Percentiles rank a stretch among this genome's conserved stretches.
These are phyloP conservation scores for Zea luxurians DNA, from an alignment of 176 grass and related monocot species.

Conservation along the genomic window DNA sequence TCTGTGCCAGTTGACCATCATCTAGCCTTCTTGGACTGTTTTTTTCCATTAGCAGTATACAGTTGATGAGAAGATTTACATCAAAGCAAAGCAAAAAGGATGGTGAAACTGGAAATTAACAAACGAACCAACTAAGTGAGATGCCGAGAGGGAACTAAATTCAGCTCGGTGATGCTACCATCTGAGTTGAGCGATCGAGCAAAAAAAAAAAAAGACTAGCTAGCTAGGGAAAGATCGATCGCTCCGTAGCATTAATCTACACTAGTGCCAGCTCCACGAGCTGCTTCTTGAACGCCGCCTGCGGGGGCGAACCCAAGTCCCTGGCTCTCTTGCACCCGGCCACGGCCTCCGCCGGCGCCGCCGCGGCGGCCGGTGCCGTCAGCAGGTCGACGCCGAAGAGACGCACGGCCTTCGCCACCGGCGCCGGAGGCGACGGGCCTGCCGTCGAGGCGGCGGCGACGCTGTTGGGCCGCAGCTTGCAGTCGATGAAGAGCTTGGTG, in stretches of 20 bases:
- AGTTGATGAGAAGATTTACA: conserved; percentile 46
- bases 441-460: background rate
- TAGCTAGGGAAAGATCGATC: conserved; percentile 16
- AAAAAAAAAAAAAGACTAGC: conserved; percentile 5
- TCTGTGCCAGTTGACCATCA: conserved; percentile 27
- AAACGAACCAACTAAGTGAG: conserved; percentile 29
- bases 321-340: conserved; percentile 49
- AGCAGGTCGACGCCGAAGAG: conserved; percentile 80
- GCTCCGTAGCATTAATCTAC: conserved; percentile 15
- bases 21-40: conserved; percentile 29
- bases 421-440: background rate
- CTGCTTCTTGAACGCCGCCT: conserved; percentile 65
- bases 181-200: conserved; percentile 24
- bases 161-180: conserved; percentile 28
- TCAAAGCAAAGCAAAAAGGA: conserved; percentile 27
- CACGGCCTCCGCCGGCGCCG: background rate
- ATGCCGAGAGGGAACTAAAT: conserved; percentile 9
- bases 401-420: conserved; percentile 32
- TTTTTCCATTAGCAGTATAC: conserved; percentile 32
- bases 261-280: conserved; percentile 53
- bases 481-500: conserved; percentile 69
- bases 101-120: conserved; percentile 28
- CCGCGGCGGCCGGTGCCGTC: background rate
- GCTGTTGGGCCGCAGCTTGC: conserved; percentile 39
- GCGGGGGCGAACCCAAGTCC: conserved; percentile 29